Evolutionary conservation across 495 filamentous ascomycete genomes (phyloP).

Genomic region (Talaromyces stipitatus): DNA sequence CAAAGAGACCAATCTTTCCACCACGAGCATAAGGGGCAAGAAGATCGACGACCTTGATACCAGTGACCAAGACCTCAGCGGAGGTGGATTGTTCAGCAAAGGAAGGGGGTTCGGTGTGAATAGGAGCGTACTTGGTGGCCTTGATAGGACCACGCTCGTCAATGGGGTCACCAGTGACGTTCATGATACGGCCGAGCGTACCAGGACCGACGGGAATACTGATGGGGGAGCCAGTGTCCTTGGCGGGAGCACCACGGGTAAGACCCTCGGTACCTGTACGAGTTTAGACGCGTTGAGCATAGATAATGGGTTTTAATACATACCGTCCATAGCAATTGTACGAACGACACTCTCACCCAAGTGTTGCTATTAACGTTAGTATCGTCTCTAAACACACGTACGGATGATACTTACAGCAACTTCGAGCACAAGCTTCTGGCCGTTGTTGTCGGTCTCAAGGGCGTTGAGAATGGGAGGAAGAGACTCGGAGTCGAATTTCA

Average conservation of each 20-base stretch:
- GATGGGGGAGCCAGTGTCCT: constrained; percentile 91
- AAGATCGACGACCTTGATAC: constrained; percentile 99
- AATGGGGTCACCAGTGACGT: constrained; percentile 99
- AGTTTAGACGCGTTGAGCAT: constrained; percentile 17
- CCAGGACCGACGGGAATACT: constrained; percentile 92
- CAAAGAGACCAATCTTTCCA: constrained; percentile 99
- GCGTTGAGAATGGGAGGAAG: constrained; percentile 98
- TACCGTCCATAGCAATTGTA: constrained; percentile 99
- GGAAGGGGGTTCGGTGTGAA: constrained; percentile 85
- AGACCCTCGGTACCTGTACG: constrained; percentile 94
- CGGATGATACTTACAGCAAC: constrained; percentile 69
- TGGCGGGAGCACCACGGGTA: constrained; percentile 74
- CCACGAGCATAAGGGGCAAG: constrained; percentile 98
- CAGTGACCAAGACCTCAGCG: constrained; percentile 94
- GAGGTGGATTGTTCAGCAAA: constrained; percentile 93
- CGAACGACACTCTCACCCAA: constrained; percentile 98
- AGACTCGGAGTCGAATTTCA: constrained; percentile 92
- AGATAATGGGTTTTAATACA: too few relatives aligned
- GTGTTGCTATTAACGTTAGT: constrained; percentile 71
- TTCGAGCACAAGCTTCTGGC: constrained; percentile 92
- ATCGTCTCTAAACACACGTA: background rate
- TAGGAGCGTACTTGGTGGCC: constrained; percentile 74
- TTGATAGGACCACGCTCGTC: constrained; percentile 99
- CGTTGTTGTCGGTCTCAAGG: constrained; percentile 81
- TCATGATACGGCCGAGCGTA: constrained; percentile 98